Evolutionary conservation across 2,329 filamentous ascomycete species (phyloP).

Genomic region (Leptographium galeiforme): DNA sequence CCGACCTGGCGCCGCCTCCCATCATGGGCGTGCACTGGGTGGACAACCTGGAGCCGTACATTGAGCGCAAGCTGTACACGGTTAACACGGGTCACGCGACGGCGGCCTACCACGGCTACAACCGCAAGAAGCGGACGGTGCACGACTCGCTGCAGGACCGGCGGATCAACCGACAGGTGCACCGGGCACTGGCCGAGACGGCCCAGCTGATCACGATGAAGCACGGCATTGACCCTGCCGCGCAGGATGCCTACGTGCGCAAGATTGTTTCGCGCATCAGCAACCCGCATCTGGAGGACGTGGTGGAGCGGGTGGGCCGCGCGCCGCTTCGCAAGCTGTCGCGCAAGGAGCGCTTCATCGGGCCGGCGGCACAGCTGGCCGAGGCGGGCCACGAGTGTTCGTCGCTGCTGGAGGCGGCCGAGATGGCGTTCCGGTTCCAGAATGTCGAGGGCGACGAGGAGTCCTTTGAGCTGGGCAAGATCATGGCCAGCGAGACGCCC

Average conservation of each 20-base stretch:
- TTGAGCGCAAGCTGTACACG: constrained; percentile 98
- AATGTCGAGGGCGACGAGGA: constrained; percentile 87
- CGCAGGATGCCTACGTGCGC: constrained; percentile 77
- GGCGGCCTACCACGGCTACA: constrained; percentile 87
- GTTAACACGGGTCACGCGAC: constrained; percentile 98
- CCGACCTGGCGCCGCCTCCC: constrained; percentile 51
- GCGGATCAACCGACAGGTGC: constrained; percentile 67
- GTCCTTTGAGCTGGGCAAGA: constrained; percentile 71
- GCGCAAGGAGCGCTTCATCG: constrained; percentile 92
- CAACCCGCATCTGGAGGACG: constrained; percentile 85
- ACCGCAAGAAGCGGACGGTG: constrained; percentile 73
- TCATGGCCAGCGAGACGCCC: constrained; percentile 61
- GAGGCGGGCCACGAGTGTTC: constrained; percentile 63
- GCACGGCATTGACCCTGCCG: constrained; percentile 61
- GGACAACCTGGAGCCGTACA: constrained; percentile 80
- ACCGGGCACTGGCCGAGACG: constrained; percentile 71
- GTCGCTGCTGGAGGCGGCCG: constrained; percentile 66
- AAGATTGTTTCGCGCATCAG: constrained; percentile 88
- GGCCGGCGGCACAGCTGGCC: constrained; percentile 77
- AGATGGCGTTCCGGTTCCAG: constrained; percentile 92
- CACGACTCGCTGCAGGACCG: constrained; percentile 77
- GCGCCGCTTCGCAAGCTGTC: constrained; percentile 87
- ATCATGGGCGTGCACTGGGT: constrained; percentile 92
- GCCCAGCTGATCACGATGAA: constrained; percentile 69
- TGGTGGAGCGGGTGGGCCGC: constrained; percentile 87